phyloP scores from a whole-genome alignment of 2,329 filamentous ascomycete genomes.

The Colletotrichum acutatum region DNA sequence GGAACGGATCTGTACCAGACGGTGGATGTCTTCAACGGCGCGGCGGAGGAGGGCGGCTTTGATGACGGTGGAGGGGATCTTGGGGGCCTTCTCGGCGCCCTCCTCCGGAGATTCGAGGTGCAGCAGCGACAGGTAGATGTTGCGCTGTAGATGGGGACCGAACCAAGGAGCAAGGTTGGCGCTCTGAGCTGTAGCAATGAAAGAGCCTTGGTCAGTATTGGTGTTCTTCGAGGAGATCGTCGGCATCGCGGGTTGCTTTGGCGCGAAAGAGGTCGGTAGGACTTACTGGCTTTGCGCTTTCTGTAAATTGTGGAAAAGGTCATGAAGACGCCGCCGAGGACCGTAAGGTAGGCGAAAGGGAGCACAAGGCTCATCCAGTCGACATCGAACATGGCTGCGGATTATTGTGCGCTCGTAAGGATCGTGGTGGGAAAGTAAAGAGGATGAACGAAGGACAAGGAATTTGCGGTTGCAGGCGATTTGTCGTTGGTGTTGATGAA shows the following conservation, averaged over 20 bases:
- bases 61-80: conserved; percentile 84
- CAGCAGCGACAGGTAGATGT: conserved; percentile 92
- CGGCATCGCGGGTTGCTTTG: background rate
- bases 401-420: conserved; percentile 26
- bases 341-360: conserved; percentile 88
- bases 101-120: conserved; percentile 76
- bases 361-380: conserved; percentile 89
- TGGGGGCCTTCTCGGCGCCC: conserved; percentile 72
- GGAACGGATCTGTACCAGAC: conserved; percentile 87
- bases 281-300: conserved; percentile 83
- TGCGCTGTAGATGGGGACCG: conserved; percentile 86
- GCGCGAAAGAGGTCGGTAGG: background rate
- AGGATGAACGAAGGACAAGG: conserved; percentile 30
- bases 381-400: conserved; percentile 54
- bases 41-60: conserved; percentile 89
- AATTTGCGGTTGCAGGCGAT: conserved; percentile 23
- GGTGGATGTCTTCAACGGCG: conserved; percentile 91
- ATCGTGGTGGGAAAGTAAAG: conserved; percentile 25
- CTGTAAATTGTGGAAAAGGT: conserved; percentile 95
- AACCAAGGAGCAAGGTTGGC: conserved; percentile 96
- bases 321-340: conserved; percentile 87
- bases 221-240: background rate
- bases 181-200: conserved; percentile 69
- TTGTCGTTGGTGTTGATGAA: conserved; percentile 25
- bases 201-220: conserved; percentile 20